Evolutionary conservation across 352 stramenopile species (phyloP), one percentile per base, ranked within the genome.

Genomic region (Globisporangium canariense): DNA sequence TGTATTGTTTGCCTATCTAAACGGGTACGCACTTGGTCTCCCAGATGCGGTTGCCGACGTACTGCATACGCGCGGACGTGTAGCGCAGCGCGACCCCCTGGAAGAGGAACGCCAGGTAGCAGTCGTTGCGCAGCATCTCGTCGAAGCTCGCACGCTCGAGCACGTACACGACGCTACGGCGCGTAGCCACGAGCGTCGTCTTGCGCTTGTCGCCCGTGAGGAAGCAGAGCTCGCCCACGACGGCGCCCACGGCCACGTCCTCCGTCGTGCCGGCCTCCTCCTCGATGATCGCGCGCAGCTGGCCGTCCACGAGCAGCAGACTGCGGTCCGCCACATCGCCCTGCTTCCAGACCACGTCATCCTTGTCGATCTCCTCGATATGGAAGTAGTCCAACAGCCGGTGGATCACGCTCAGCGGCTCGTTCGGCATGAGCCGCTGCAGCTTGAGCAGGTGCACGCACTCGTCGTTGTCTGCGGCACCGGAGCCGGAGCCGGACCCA

Each of bases 1-100:
- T 60, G 36, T 3, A 30, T 32, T 46, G 18, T 28, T 45, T 30
- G 10, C 8, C 10, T 58, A 54, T 18, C 55, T 73, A 92, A 55
- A 93, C 88, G 5, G 84, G 82, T 28, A 93, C 60, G 32, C 84
- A 93, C 66, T 93, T 93, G 62, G 84, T 91, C 64, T 93, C 84
- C 84, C 84, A 93, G 66, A 93, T 93, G 46, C 84, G 84, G 49
- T 93, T 93, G 46, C 84, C 84, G 1, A 93, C 84, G 60, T 93
- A 93, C 54, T 93, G 84, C 50, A 91, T 73, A 18, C 84, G 75
- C 58, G 86, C 83, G 0, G 81, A 93, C 36, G 83, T 89, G 67
- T 93, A 93, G 4, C 81, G 77, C 28, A 93, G 61, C 16, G 84
- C 85, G 34, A 93, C 86, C 4, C 79, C 74, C 59, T 93, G 84